A percentile compares a stretch with the other conserved stretches of the same genome.
These are phyloP conservation scores for Dendrobium huoshanense DNA, from an alignment of 106 monocot genomes.

Conservation along the genomic window DNA sequence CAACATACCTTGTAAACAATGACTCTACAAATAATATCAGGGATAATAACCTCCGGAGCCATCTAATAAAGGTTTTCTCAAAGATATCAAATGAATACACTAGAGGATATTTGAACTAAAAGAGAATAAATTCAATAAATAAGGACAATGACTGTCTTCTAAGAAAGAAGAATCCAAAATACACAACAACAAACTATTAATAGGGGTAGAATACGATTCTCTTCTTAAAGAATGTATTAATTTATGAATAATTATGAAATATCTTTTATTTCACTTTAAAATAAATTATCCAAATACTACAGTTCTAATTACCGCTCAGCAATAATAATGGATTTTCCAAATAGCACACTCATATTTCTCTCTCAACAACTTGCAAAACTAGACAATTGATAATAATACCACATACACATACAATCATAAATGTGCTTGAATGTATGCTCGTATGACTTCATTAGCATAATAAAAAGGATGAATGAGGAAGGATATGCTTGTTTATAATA, in stretches of 20 bases:
- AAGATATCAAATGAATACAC: slow-evolving; percentile 66
- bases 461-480: no score
- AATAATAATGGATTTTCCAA: background rate
- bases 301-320: background rate
- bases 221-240: background rate
- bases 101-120: slow-evolving; percentile 58
- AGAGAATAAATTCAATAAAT: background rate
- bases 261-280: background rate
- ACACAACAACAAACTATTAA: background rate
- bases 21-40: background rate
- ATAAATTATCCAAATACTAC: background rate
- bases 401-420: no score
- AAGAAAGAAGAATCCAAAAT: background rate
- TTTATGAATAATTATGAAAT: background rate
- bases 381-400: no score
- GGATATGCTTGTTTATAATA: no score
- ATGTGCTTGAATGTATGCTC: no score
- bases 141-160: background rate
- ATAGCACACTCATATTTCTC: no score
- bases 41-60: slow-evolving; percentile 78
- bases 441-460: no score
- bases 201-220: background rate
- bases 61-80: slow-evolving; percentile 99
- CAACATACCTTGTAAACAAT: background rate
- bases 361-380: no score